Conservation (phyloP, 768 basidiomycete species). For the Fomitopsis serialis region DNA sequence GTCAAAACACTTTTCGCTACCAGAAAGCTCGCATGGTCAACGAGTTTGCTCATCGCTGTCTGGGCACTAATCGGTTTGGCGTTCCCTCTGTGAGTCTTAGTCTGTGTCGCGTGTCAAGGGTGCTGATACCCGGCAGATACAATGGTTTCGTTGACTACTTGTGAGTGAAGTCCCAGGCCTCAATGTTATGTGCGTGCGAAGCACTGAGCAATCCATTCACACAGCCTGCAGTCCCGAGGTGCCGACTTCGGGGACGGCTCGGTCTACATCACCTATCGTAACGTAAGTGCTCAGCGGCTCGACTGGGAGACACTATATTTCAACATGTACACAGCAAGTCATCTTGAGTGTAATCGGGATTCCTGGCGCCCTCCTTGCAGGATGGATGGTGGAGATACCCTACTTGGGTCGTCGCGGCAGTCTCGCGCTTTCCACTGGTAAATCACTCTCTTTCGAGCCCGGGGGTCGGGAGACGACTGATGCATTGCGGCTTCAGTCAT, state of each 20-base stretch:
- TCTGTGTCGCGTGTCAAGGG: not conserved
- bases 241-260: slow-evolving; percentile 67
- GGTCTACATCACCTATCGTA: slow-evolving; percentile 68
- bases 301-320: too few species aligned
- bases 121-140: slow-evolving; percentile 29
- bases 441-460: slow-evolving; percentile 3
- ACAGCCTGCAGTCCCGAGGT: slow-evolving; percentile 59
- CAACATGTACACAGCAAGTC: slow-evolving; percentile 34
- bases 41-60: slow-evolving; percentile 42
- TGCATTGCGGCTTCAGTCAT: slow-evolving; percentile 25
- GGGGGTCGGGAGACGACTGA: slow-evolving; percentile 7
- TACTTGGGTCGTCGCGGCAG: slow-evolving; percentile 49
- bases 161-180: slow-evolving; percentile 30
- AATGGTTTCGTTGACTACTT: slow-evolving; percentile 50
- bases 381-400: slow-evolving; percentile 46
- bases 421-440: slow-evolving; percentile 44
- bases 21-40: slow-evolving; percentile 44
- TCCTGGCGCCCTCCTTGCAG: slow-evolving; percentile 52
- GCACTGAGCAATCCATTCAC: slow-evolving; percentile 3
- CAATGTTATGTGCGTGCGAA: not conserved
- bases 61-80: slow-evolving; percentile 76
- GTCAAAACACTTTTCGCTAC: slow-evolving; percentile 47
- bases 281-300: slow-evolving; percentile 39
- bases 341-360: slow-evolving; percentile 54
- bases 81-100: slow-evolving; percentile 51